Evolutionary conservation across 305 asterid species (phyloP).

Genomic region (Fraxinus greggii): DNA sequence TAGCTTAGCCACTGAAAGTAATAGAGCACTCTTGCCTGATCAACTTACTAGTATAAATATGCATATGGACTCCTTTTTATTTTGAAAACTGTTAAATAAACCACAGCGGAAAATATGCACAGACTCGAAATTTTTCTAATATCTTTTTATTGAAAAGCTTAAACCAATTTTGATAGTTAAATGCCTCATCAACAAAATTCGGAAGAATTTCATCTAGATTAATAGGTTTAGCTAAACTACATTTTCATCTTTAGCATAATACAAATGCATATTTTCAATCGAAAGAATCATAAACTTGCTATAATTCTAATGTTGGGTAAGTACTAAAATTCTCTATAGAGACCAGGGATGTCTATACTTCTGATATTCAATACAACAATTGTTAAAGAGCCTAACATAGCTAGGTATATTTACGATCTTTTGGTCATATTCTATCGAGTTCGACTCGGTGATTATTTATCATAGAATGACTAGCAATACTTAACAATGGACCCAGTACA

Average conservation of each 20-base stretch:
- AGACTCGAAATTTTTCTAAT: background rate
- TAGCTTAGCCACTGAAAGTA: background rate
- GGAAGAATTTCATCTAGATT: background rate
- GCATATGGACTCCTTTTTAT: background rate
- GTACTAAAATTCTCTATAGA: background rate
- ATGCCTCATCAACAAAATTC: background rate
- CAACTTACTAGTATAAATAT: background rate
- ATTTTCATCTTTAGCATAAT: background rate
- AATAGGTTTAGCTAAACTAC: background rate
- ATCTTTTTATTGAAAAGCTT: background rate
- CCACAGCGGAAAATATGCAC: background rate
- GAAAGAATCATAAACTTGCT: background rate
- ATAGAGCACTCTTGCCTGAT: background rate
- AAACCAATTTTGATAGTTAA: background rate
- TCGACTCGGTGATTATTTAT: too few species aligned
- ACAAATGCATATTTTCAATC: background rate
- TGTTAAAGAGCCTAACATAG: background rate
- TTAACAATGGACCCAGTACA: background rate
- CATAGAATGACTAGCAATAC: background rate
- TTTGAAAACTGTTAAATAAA: background rate
- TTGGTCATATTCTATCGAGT: background rate
- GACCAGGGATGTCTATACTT: background rate
- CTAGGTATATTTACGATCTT: background rate
- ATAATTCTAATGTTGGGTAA: background rate
- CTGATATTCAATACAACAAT: background rate